Evolutionary conservation across 2,329 filamentous ascomycete species (phyloP).

Genomic region (Pseudogymnoascus sp.): DNA sequence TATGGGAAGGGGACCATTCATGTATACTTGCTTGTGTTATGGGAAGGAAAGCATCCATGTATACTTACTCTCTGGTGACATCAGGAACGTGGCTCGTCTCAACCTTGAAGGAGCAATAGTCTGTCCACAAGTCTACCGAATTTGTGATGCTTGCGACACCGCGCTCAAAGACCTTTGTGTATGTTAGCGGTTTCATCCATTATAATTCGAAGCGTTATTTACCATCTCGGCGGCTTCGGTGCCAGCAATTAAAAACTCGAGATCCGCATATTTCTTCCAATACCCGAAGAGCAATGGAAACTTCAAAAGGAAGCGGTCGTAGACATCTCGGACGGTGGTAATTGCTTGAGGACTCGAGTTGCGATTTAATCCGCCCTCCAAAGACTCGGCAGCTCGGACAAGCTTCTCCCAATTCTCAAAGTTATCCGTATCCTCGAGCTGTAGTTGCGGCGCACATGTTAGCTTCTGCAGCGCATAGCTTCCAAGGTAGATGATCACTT

Average conservation of each 20-base stretch:
- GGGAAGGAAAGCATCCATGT: conserved; percentile 55
- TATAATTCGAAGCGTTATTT: conserved; percentile 24
- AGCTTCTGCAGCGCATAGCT: conserved; percentile 11
- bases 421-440: conserved; percentile 63
- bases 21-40: conserved; percentile 65
- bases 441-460: conserved; percentile 12
- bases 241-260: conserved; percentile 93
- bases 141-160: conserved; percentile 87
- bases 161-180: conserved; percentile 75
- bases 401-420: conserved; percentile 95
- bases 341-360: conserved; percentile 95
- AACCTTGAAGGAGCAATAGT: conserved; percentile 96
- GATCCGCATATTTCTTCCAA: conserved; percentile 98
- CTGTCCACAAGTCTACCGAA: conserved; percentile 93
- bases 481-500: conserved; percentile 31
- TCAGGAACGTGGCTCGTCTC: conserved; percentile 92
- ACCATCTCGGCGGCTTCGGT: conserved; percentile 98
- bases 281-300: conserved; percentile 96
- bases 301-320: conserved; percentile 87
- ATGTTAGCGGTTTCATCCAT: conserved; percentile 20
- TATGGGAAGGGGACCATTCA: conserved; percentile 59
- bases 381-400: conserved; percentile 68
- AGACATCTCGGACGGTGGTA: conserved; percentile 74
- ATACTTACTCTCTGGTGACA: conserved; percentile 99
- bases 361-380: conserved; percentile 89